Evolutionary conservation across 371 early-diverging fungal species (phyloP).

Genomic region (Apophysomyces variabilis): DNA sequence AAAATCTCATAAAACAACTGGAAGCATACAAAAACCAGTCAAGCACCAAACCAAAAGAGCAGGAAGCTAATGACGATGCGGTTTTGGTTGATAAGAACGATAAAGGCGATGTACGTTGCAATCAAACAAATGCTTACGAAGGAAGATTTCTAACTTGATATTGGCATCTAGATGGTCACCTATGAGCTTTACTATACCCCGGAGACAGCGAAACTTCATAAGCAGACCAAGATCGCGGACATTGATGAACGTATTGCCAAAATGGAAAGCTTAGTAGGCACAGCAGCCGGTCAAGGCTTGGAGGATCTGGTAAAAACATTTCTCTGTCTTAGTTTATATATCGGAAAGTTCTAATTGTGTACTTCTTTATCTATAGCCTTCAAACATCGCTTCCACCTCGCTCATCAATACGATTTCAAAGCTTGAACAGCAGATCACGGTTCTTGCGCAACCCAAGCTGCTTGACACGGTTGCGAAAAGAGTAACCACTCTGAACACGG

Average conservation of each 20-base stretch:
- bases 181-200: slow-evolving; percentile 83
- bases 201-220: slow-evolving; percentile 61
- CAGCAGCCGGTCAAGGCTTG: slow-evolving; percentile 61
- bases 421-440: slow-evolving; percentile 78
- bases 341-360: not conserved
- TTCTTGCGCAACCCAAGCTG: slow-evolving; percentile 81
- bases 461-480: slow-evolving; percentile 77
- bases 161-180: slow-evolving; percentile 58
- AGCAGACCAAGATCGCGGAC: slow-evolving; percentile 64
- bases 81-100: slow-evolving; percentile 30
- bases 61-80: slow-evolving; percentile 25
- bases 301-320: slow-evolving; percentile 46
- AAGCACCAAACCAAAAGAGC: slow-evolving; percentile 13
- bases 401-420: slow-evolving; percentile 75
- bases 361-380: slow-evolving; percentile 29
- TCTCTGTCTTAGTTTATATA: not conserved
- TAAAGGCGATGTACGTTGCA: slow-evolving; percentile 46
- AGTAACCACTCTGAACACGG: slow-evolving; percentile 70
- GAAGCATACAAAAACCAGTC: slow-evolving; percentile 58
- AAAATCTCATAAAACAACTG: slow-evolving; percentile 67
- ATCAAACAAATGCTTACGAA: not conserved
- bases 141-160: not conserved
- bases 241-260: slow-evolving; percentile 81
- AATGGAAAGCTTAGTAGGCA: slow-evolving; percentile 83
- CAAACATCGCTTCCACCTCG: slow-evolving; percentile 40